Conservation (phyloP, 768 basidiomycete genomes). For the Tricholoma flavovirens region DNA sequence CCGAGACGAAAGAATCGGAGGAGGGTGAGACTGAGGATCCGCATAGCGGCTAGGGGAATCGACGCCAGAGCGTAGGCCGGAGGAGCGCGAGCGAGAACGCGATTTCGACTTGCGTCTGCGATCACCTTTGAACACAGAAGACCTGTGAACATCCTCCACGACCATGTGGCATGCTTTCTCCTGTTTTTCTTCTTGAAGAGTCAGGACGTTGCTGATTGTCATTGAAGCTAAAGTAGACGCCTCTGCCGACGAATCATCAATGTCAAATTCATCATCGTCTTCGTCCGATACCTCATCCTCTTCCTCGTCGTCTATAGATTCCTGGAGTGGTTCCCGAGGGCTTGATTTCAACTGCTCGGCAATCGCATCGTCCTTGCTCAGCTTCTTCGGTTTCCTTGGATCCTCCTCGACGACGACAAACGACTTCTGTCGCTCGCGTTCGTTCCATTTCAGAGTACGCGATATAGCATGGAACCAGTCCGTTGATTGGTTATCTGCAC, state of each 20-base stretch:
- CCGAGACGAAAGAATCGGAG: conserved; percentile 37
- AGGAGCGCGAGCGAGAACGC: conserved; percentile 36
- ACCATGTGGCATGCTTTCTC: conserved; percentile 25
- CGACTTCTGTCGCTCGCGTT: conserved; percentile 96
- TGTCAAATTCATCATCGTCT: conserved; percentile 73
- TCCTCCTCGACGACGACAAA: conserved; percentile 97
- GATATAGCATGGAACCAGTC: conserved; percentile 99
- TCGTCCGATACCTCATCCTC: conserved; percentile 47
- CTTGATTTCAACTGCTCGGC: conserved; percentile 8
- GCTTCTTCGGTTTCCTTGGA: conserved; percentile 37
- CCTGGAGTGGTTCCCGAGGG: conserved; percentile 13
- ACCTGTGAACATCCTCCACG: conserved; percentile 20
- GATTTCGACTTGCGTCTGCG: conserved; percentile 34
- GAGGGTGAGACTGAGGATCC: conserved; percentile 45
- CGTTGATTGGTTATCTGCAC: conserved; percentile 93
- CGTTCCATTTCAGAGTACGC: conserved; percentile 98
- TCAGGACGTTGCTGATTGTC: conserved; percentile 3
- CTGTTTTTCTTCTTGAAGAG: conserved; percentile 12
- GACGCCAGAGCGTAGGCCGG: conserved; percentile 48
- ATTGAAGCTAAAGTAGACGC: conserved; percentile 15
- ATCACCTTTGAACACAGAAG: conserved; percentile 26
- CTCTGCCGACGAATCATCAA: conserved; percentile 80
- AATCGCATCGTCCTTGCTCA: conserved; percentile 13
- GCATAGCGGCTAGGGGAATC: conserved; percentile 60
- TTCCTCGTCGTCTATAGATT: conserved; percentile 24